Evolutionary conservation across 2,329 filamentous ascomycete genomes (phyloP), one percentile per base, ranked within the genome.

Genomic region (Fusarium sterilihyphosum): DNA sequence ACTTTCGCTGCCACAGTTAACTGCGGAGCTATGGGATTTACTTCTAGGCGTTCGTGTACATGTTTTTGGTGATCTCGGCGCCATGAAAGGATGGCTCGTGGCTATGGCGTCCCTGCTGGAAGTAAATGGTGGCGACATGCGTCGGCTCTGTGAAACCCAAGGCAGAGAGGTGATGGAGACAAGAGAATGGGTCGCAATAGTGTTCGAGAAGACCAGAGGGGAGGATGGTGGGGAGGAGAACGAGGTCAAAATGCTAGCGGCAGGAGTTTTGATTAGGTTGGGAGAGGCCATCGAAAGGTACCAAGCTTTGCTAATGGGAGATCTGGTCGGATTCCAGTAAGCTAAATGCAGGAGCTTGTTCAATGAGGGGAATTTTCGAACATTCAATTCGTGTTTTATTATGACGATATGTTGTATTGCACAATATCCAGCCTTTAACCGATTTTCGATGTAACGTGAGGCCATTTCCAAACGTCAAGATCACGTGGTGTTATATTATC

Each of bases 231-330:
- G 86, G 43, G 92, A 98, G 80, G 94, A 96, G 80, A 93, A 93
- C 67, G 91, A 92, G 71, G 90, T 96, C 38, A 92, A 94, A 84
- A 93, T 91, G 84, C 79, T 96, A 78, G 92, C 93, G 9, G 94
- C 94, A 0, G 93, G 92, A 0, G 91, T 95, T 57, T 82, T 97
- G 77, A 89, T 98, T 40, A 92, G 92, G 79, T 86, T 95, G 75
- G 89, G 92, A 53, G 95, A 98, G 82, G 91, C 94, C 14, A 91
- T 96, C 73, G 94, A 97, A 79, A 93, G 91, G 82, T 95, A 95
- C 80, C 92, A 95, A 82, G 89, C 91, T 65, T 81, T 94, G 66
- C 82, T 98, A 77, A 89, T 96, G 85, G 95, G 95, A 3, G 89
- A 94, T 70, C 81, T 90, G 84, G 85, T 90, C 57, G 84, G 83